Evolutionary conservation across 2,329 filamentous ascomycete genomes (phyloP).

Genomic region (Furcasterigmium furcatum): DNA sequence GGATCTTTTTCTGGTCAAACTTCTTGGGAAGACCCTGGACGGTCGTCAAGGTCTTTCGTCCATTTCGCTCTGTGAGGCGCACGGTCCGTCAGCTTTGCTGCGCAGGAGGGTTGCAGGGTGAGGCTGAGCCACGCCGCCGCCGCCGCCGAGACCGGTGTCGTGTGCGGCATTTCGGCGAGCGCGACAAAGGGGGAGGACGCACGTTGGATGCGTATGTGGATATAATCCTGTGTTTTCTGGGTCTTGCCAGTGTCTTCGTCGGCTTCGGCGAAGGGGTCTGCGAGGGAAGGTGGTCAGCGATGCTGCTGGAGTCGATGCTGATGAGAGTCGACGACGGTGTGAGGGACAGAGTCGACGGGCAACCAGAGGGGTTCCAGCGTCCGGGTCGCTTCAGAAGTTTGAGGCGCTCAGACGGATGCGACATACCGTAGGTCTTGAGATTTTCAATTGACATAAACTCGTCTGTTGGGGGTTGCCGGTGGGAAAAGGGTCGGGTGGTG

Average conservation of each 20-base stretch:
- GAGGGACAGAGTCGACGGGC: background rate
- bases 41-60: conserved; percentile 99
- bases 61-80: conserved; percentile 85
- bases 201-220: conserved; percentile 99
- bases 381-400: no score
- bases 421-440: conserved; percentile 91
- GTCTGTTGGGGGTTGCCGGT: conserved; percentile 60
- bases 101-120: no score
- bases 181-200: conserved; percentile 38
- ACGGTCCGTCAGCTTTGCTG: conserved; percentile 37
- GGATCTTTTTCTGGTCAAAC: conserved; percentile 99
- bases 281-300: conserved; percentile 20
- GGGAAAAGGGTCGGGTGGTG: conserved; percentile 50
- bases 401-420: background rate
- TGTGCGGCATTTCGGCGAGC: conserved; percentile 6
- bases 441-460: conserved; percentile 99
- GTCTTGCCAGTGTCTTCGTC: conserved; percentile 98
- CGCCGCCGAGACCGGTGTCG: background rate
- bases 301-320: background rate
- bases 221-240: conserved; percentile 95
- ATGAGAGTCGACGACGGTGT: no score
- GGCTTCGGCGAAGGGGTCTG: conserved; percentile 99
- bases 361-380: background rate
- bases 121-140: conserved; percentile 2
- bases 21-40: conserved; percentile 98